Evolutionary conservation across 2,329 filamentous ascomycete species (phyloP).

Genomic region (Botrytis sinoallii): DNA sequence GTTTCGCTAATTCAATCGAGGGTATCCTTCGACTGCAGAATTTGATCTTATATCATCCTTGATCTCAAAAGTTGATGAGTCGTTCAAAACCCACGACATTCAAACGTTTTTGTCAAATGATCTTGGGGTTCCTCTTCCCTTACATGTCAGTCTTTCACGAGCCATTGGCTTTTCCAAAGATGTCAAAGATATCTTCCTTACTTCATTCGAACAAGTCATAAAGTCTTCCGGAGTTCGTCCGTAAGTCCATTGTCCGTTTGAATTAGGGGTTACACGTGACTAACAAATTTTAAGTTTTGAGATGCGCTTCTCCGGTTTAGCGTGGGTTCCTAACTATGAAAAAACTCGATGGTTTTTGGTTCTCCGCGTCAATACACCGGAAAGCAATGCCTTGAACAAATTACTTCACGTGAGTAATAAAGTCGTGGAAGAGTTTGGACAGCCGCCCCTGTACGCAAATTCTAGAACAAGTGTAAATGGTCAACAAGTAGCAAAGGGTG

Average conservation of each 20-base stretch:
- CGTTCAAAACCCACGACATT: constrained; percentile 42
- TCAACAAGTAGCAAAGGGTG: background rate
- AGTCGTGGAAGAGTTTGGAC: constrained; percentile 55
- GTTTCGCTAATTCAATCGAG: constrained; percentile 40
- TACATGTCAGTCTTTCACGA: constrained; percentile 88
- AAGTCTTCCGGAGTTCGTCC: constrained; percentile 42
- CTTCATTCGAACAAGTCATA: constrained; percentile 49
- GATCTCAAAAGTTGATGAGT: constrained; percentile 42
- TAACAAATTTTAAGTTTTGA: constrained; percentile 27
- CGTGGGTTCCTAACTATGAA: constrained; percentile 67
- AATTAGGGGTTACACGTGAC: background rate
- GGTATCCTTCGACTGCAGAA: constrained; percentile 52
- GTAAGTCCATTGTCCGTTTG: constrained; percentile 39
- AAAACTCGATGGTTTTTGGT: constrained; percentile 80
- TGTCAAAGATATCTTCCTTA: constrained; percentile 67
- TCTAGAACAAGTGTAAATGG: background rate
- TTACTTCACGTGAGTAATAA: constrained; percentile 68
- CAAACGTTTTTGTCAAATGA: constrained; percentile 73
- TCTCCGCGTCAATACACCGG: constrained; percentile 53
- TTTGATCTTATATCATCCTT: constrained; percentile 47
- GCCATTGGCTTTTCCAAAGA: constrained; percentile 71
- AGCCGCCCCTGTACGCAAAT: constrained; percentile 66
- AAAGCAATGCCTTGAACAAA: constrained; percentile 53
- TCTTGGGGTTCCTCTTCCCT: constrained; percentile 70
- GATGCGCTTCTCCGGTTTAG: constrained; percentile 42